Base-by-base conservation (phyloP, 2,329 filamentous ascomycete genomes). In the Hymenoscyphus repandus region DNA sequence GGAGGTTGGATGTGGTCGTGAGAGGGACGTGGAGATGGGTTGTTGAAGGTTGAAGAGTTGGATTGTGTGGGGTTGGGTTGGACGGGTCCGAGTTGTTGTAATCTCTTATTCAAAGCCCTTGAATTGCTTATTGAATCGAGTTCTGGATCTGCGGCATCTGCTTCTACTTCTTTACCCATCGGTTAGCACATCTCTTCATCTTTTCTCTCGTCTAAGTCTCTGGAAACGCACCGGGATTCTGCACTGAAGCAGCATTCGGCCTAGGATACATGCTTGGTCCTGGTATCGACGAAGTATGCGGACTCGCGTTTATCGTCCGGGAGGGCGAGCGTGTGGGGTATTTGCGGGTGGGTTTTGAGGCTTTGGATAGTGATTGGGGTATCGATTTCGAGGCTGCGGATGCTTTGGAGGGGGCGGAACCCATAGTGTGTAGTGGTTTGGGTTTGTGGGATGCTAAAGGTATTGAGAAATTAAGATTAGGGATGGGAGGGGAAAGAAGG, bases 21-120 rank as follows among this genome's bases (percentile, higher is more conserved):
- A 12, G 6, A 50, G 22, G 11, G 45, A 41, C 12, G 36, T 17
- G 43, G 30, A 36, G 32, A 40, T 30, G 39, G 15, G 45, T 37
- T 51, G 51, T 55, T 52, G 58, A 63, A 62, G 30, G 62, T 64
- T 33, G 60, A 63, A 13, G 60, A 61, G 50, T 60, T 57, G 5
- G 63, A 63, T 6, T 47, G 47, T 13, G 63, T 63, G 10, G 62
- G 62, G n/a, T 59, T 57, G 32, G 64, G 61, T 46, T 54, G 49
- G 3, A 64, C 62, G 17, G 63, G 61, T 5, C 63, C 62, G 7
- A 66, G 54, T 40, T 56, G 31, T 30, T 53, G 52, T 18, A 65
- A 56, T n/a, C 62, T 59, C 5, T 58, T 56, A 11, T 55, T 44
- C 11, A 62, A 52, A 2, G 45, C 13, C 20, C 55, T 22, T 56